A percentile compares a stretch with the other conserved stretches of the same genome.
phyloP scores from a whole-genome alignment of 2,329 filamentous ascomycete genomes.

The Cadophora malorum region DNA sequence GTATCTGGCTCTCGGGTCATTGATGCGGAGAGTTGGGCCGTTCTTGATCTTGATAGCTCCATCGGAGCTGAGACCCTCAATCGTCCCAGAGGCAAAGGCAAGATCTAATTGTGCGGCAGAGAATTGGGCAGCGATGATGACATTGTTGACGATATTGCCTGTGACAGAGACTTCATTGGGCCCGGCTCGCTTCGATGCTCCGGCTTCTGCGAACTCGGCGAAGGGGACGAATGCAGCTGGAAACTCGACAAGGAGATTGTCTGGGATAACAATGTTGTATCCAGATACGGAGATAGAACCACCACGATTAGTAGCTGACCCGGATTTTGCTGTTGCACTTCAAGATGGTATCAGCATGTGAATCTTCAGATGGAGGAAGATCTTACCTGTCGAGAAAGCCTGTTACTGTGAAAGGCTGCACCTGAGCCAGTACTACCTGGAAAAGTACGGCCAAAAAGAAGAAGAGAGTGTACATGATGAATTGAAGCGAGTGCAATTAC shows the following conservation, averaged over 20 bases:
- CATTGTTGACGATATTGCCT: conserved; percentile 49
- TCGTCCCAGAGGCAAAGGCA: conserved; percentile 47
- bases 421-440: conserved; percentile 20
- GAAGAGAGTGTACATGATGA: conserved; percentile 10
- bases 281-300: conserved; percentile 54
- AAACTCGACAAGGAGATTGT: conserved; percentile 57
- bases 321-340: conserved; percentile 24
- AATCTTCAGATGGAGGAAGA: neutral
- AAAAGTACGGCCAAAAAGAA: conserved; percentile 1
- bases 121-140: conserved; percentile 49
- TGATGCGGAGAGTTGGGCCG: conserved; percentile 49
- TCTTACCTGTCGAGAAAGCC: conserved; percentile 20
- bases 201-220: conserved; percentile 29
- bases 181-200: conserved; percentile 18
- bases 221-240: conserved; percentile 54
- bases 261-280: conserved; percentile 53
- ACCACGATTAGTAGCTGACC: conserved; percentile 49
- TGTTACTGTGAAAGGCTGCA: conserved; percentile 26
- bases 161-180: conserved; percentile 39
- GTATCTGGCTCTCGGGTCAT: conserved; percentile 55
- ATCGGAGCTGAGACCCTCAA: conserved; percentile 46
- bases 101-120: conserved; percentile 47
- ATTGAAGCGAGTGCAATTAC: neutral
- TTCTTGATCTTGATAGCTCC: conserved; percentile 48
- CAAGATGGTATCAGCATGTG: neutral